phyloP scores from a whole-genome alignment of 2,329 filamentous ascomycete species.

The Aschersonia sp. region DNA sequence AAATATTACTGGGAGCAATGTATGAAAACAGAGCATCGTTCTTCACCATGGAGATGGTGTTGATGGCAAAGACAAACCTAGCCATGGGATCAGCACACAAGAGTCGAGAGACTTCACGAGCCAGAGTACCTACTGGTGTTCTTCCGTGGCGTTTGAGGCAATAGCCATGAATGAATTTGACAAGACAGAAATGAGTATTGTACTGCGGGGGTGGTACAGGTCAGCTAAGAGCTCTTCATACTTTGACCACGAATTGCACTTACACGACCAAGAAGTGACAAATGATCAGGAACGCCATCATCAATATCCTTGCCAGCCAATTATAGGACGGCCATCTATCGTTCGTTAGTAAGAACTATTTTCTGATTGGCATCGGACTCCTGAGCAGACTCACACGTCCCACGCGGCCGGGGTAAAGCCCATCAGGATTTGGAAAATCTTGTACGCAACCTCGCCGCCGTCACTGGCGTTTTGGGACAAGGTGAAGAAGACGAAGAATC shows the following conservation, averaged over 20 bases:
- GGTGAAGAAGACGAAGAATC: conserved; percentile 91
- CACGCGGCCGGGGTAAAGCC: conserved; percentile 91
- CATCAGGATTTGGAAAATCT: conserved; percentile 88
- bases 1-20: conserved; percentile 77
- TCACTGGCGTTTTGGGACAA: conserved; percentile 60
- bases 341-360: not conserved
- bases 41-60: conserved; percentile 95
- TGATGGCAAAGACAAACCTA: conserved; percentile 82
- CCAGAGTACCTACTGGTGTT: conserved; percentile 49
- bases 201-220: conserved; percentile 25
- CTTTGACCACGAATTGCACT: conserved; percentile 11
- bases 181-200: conserved; percentile 87
- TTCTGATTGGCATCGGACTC: not conserved
- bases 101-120: not conserved
- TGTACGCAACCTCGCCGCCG: conserved; percentile 66
- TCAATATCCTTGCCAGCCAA: conserved; percentile 56
- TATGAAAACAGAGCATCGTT: conserved; percentile 95
- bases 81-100: conserved; percentile 6
- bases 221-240: not conserved
- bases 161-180: conserved; percentile 95
- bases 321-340: conserved; percentile 58
- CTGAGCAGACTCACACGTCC: conserved; percentile 49
- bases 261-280: conserved; percentile 86
- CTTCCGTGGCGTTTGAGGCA: conserved; percentile 82
- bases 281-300: conserved; percentile 79